Conservation (phyloP, 176 grass and related monocot species). For the Poa annua region DNA sequence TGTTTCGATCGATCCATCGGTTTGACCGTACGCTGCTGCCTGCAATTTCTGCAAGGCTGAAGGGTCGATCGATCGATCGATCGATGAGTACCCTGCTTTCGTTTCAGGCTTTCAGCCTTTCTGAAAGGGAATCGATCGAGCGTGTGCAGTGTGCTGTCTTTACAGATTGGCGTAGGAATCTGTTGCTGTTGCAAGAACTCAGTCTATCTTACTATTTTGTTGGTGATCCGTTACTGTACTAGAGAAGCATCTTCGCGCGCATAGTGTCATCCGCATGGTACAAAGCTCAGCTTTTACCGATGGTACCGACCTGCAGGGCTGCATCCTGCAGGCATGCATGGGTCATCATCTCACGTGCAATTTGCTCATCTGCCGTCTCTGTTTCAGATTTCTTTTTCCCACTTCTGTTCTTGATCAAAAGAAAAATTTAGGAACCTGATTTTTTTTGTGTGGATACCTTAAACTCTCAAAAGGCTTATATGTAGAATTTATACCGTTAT, state of each 20-base stretch:
- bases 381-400: not conserved
- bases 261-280: not conserved
- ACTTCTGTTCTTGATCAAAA: not conserved
- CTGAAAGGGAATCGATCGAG: slow-evolving; percentile 37
- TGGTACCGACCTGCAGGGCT: not conserved
- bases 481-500: too few species aligned
- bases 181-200: not conserved
- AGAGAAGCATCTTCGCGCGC: slow-evolving; percentile 16
- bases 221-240: too few species aligned
- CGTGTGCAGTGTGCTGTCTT: slow-evolving; percentile 1
- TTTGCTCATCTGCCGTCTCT: not conserved
- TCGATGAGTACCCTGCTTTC: not conserved
- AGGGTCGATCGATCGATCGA: slow-evolving; percentile 1
- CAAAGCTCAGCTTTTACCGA: not conserved
- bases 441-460: too few species aligned
- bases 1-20: not conserved
- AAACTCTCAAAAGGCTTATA: too few species aligned
- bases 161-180: slow-evolving; percentile 26
- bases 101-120: not conserved
- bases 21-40: not conserved
- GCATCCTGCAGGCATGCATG: not conserved
- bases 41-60: not conserved
- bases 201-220: not conserved
- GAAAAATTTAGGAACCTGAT: too few species aligned
- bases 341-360: not conserved